Evolutionary conservation across 192 early-diverging fungal genomes (phyloP).

Genomic region (Entrophospora sp.): DNA sequence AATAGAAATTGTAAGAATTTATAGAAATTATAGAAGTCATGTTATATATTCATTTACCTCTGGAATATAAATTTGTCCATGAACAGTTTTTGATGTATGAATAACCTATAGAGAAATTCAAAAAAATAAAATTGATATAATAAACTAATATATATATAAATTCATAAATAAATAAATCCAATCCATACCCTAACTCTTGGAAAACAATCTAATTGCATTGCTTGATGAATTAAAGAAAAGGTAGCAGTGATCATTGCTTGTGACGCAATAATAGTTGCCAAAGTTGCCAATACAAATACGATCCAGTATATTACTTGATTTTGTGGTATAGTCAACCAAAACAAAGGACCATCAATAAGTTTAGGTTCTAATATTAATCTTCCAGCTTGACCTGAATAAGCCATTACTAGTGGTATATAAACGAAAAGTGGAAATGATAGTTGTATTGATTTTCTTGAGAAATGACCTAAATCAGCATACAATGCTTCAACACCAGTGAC

Average conservation of each 20-base stretch:
- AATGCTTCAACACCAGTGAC: constrained; percentile 48
- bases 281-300: constrained; percentile 40
- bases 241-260: constrained; percentile 47
- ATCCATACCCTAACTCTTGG: constrained; percentile 29
- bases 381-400: constrained; percentile 38
- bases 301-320: constrained; percentile 24
- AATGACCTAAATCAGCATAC: constrained; percentile 53
- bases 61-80: constrained; percentile 43
- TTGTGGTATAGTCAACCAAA: not conserved
- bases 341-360: not conserved
- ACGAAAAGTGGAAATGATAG: constrained; percentile 34
- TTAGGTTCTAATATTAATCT: constrained; percentile 6
- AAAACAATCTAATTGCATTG: constrained; percentile 41
- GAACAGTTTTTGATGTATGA: constrained; percentile 28
- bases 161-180: not conserved
- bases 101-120: too few species aligned
- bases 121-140: too few species aligned
- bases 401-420: constrained; percentile 39
- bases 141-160: too few species aligned
- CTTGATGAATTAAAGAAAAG: constrained; percentile 45
- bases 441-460: constrained; percentile 36
- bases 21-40: not conserved
- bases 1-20: not conserved
- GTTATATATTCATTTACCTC: not conserved
- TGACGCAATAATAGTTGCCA: constrained; percentile 49